A percentile compares a stretch with the other conserved stretches of the same genome.
These are phyloP conservation scores for Lactarius pseudohatsudake DNA, from an alignment of 768 basidiomycete species.

Conservation along the genomic window DNA sequence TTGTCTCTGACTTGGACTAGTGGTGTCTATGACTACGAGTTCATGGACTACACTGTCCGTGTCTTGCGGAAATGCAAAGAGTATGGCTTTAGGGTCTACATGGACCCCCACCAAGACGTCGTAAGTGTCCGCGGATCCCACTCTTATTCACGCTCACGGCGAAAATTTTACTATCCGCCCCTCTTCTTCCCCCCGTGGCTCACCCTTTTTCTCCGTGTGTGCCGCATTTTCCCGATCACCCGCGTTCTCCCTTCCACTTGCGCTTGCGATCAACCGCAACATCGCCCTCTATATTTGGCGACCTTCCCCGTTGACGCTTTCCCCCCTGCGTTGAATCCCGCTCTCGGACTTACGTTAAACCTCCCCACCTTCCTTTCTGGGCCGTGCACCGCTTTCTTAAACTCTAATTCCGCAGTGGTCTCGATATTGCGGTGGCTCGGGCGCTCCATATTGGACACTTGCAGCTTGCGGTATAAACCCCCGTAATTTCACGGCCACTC, in stretches of 20 bases:
- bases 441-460: conserved; percentile 93
- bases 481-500: conserved; percentile 78
- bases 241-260: background rate
- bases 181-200: background rate
- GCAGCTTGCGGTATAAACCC: conserved; percentile 90
- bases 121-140: conserved; percentile 48
- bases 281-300: background rate
- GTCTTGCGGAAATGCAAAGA: conserved; percentile 90
- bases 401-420: conserved; percentile 67
- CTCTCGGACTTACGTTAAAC: background rate
- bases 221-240: conserved; percentile 3
- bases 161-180: background rate
- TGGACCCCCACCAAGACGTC: conserved; percentile 96
- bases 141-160: conserved; percentile 1
- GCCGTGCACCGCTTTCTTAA: background rate
- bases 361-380: background rate
- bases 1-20: conserved; percentile 40
- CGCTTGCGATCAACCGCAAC: background rate
- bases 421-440: conserved; percentile 91
- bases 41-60: conserved; percentile 87
- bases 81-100: conserved; percentile 86
- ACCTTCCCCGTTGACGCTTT: background rate
- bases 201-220: background rate
- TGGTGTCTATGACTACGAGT: conserved; percentile 85
- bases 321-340: background rate